Conservation (phyloP, 148 eudicot genomes). For the Persicaria tinctoria region DNA sequence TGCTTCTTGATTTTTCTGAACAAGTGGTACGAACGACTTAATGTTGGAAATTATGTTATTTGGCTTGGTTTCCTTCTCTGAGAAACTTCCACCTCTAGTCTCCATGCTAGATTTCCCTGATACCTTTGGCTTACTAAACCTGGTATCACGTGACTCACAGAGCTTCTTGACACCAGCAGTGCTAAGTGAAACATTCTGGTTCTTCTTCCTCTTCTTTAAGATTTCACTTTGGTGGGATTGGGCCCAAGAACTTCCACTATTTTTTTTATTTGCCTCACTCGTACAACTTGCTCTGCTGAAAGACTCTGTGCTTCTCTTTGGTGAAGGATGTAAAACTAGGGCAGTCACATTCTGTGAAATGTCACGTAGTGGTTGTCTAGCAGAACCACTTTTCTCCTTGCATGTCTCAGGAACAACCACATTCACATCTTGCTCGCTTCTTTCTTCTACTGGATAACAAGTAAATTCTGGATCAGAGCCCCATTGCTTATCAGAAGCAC, state of each 20-base stretch:
- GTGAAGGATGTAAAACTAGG: slow-evolving; percentile 25
- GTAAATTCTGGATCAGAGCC: slow-evolving; percentile 63
- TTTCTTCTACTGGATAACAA: slow-evolving; percentile 69
- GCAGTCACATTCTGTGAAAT: slow-evolving; percentile 22
- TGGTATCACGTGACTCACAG: slow-evolving; percentile 33
- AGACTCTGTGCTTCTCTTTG: slow-evolving; percentile 38
- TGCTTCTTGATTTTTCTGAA: slow-evolving; percentile 75
- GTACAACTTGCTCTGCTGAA: slow-evolving; percentile 26
- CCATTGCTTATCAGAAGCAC: slow-evolving; percentile 48
- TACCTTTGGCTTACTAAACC: slow-evolving; percentile 41
- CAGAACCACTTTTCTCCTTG: slow-evolving; percentile 15
- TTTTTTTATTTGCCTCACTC: slow-evolving; percentile 29
- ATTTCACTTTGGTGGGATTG: slow-evolving; percentile 23
- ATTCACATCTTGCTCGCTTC: slow-evolving; percentile 15
- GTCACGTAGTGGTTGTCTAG: slow-evolving; percentile 43
- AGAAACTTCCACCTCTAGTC: slow-evolving; percentile 44
- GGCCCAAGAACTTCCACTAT: slow-evolving; percentile 27
- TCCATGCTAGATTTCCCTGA: slow-evolving; percentile 43
- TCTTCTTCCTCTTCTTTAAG: slow-evolving; percentile 40
- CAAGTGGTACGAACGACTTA: slow-evolving; percentile 75
- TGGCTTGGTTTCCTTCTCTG: slow-evolving; percentile 46
- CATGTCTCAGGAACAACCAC: neutral
- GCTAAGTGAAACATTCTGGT: slow-evolving; percentile 35
- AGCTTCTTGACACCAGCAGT: slow-evolving; percentile 35
- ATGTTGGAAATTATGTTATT: slow-evolving; percentile 76